Evolutionary conservation across 2,329 filamentous ascomycete species (phyloP).

Genomic region (Juglanconis juglandina): DNA sequence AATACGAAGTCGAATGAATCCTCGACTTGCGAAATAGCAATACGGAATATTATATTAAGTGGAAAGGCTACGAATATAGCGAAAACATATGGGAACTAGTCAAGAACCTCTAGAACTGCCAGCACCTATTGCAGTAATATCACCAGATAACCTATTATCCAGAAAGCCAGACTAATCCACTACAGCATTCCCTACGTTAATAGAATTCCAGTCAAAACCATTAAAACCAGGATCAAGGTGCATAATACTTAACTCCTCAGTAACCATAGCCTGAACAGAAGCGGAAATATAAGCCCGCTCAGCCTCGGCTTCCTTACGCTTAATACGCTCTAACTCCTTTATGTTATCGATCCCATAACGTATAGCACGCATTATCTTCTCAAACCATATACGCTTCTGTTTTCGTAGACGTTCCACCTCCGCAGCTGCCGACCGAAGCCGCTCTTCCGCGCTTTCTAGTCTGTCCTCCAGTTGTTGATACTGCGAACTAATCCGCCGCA

Average conservation of each 20-base stretch:
- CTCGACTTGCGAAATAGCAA: conserved; percentile 14
- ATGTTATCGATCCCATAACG: too few relatives aligned
- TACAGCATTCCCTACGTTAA: too few relatives aligned
- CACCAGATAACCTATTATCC: too few relatives aligned
- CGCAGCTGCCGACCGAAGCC: background rate
- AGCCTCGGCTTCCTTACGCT: too few relatives aligned
- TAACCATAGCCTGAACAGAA: too few relatives aligned
- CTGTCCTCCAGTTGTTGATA: background rate
- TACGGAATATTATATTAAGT: conserved; percentile 21
- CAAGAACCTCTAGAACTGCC: conserved; percentile 19
- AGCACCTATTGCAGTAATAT: conserved; percentile 20
- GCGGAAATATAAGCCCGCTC: too few relatives aligned
- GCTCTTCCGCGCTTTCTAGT: background rate
- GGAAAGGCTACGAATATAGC: conserved; percentile 16
- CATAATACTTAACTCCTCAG: too few relatives aligned
- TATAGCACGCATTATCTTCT: background rate
- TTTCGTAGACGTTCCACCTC: background rate
- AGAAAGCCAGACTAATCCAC: too few relatives aligned
- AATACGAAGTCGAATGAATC: conserved; percentile 12
- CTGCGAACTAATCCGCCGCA: too few relatives aligned
- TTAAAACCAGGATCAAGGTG: too few relatives aligned
- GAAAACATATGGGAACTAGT: conserved; percentile 22
- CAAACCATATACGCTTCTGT: background rate
- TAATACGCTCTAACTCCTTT: too few relatives aligned
- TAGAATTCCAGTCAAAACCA: too few relatives aligned